These are phyloP conservation scores for Fusarium xyrophilum DNA, from an alignment of 2,329 filamentous ascomycete genomes.

Conservation along the genomic window DNA sequence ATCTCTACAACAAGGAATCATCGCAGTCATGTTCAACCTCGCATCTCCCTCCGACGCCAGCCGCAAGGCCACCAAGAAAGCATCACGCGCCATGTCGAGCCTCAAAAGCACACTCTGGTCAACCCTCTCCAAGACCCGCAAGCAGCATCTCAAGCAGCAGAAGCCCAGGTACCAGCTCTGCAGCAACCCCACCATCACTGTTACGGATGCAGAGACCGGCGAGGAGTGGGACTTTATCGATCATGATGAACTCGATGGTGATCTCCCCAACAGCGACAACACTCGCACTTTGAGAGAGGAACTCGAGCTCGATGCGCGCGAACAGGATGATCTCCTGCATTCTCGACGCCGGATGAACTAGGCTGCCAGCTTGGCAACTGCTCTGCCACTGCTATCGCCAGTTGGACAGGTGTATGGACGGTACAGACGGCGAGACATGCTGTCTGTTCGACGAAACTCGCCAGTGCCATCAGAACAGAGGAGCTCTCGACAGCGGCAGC, in stretches of 20 bases:
- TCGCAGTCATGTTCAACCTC: not conserved
- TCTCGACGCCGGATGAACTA: not conserved
- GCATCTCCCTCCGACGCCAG: not conserved
- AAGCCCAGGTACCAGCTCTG: not conserved
- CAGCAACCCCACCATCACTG: not conserved
- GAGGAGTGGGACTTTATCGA: not conserved
- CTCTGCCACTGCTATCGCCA: accelerated
- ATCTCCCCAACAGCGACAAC: not conserved
- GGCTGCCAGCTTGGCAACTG: accelerated
- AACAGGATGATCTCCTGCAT: not conserved
- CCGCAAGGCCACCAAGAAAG: not conserved
- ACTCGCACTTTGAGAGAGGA: not conserved
- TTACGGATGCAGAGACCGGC: not conserved
- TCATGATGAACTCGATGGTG: not conserved
- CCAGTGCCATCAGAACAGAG: not conserved
- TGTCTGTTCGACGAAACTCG: not conserved
- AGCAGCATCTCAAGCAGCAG: not conserved
- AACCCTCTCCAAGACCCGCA: not conserved
- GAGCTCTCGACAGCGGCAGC: not conserved
- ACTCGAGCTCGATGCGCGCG: not conserved
- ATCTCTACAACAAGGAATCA: too few species aligned
- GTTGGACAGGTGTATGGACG: accelerated
- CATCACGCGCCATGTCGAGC: not conserved
- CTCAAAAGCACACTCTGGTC: not conserved
- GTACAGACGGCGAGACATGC: accelerated